phyloP scores from a whole-genome alignment of 768 basidiomycete genomes.

The Fomitopsis serialis region DNA sequence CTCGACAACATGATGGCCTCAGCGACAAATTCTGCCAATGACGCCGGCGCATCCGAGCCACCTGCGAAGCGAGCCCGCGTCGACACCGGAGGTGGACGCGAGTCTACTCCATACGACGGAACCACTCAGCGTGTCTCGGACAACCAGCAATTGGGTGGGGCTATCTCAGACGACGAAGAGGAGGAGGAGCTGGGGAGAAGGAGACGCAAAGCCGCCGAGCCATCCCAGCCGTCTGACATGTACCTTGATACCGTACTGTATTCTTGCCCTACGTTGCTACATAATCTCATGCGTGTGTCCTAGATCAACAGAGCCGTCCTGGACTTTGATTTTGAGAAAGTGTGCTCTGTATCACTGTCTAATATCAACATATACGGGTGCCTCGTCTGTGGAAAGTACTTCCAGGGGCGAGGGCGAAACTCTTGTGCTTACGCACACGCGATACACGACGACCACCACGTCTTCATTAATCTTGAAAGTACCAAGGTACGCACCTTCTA shows the following conservation, averaged over 20 bases:
- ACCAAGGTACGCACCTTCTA: constrained; percentile 60
- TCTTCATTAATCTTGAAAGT: constrained; percentile 93
- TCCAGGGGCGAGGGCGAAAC: constrained; percentile 90
- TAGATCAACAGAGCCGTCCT: constrained; percentile 88
- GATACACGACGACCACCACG: constrained; percentile 97
- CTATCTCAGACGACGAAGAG: not conserved
- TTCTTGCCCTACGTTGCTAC: too few relatives aligned
- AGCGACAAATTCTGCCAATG: not conserved
- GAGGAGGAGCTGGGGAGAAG: not conserved
- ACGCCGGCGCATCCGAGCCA: constrained; percentile 4
- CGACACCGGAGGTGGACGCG: constrained; percentile 12
- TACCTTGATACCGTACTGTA: constrained; percentile 86
- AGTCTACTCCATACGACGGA: not conserved
- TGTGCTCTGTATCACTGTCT: constrained; percentile 93
- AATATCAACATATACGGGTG: constrained; percentile 99
- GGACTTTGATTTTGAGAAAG: constrained; percentile 99
- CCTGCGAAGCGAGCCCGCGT: constrained; percentile 18
- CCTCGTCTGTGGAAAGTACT: constrained; percentile 97
- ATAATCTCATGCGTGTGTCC: not conserved
- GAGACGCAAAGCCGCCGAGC: constrained; percentile 20
- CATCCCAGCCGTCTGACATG: constrained; percentile 63
- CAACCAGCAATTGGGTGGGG: constrained; percentile 22
- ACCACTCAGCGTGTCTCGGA: constrained; percentile 8
- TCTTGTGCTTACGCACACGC: constrained; percentile 97
- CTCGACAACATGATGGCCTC: not conserved